phyloP scores from a whole-genome alignment of 208 protist genomes.

The Balamuthia mandrillaris region DNA sequence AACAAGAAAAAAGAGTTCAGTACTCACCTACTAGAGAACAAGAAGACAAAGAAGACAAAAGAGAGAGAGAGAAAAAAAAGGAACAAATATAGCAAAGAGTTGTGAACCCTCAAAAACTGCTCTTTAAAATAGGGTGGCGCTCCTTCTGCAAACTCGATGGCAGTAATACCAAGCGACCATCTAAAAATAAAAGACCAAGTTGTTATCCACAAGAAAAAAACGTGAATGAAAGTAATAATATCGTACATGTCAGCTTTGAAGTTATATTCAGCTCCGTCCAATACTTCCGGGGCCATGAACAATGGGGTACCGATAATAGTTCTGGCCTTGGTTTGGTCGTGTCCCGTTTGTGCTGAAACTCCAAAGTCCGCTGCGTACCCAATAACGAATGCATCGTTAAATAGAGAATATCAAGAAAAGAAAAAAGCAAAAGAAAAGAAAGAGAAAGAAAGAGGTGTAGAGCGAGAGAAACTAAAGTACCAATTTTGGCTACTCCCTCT shows the following conservation, averaged over 20 bases:
- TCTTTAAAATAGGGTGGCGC: neutral
- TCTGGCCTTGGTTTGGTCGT: neutral
- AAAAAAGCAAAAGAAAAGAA: neutral
- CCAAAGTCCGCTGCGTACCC: conserved; percentile 6
- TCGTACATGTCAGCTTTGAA: neutral
- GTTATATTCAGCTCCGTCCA: neutral
- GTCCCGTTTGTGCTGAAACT: neutral
- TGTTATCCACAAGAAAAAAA: neutral
- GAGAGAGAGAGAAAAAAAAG: neutral
- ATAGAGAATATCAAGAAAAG: neutral
- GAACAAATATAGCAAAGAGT: neutral
- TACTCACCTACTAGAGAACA: no score
- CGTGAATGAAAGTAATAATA: neutral
- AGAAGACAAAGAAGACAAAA: neutral
- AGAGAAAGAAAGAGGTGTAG: neutral
- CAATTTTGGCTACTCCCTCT: neutral
- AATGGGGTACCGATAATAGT: neutral
- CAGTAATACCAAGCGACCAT: neutral
- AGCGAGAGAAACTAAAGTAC: neutral
- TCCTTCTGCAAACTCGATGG: neutral
- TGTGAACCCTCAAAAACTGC: neutral
- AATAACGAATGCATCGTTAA: neutral
- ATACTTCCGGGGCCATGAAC: neutral
- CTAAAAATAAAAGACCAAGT: neutral
- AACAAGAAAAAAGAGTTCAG: no score